These are phyloP conservation scores for Patellaria atrata DNA, from an alignment of 495 filamentous ascomycete genomes.

Conservation along the genomic window DNA sequence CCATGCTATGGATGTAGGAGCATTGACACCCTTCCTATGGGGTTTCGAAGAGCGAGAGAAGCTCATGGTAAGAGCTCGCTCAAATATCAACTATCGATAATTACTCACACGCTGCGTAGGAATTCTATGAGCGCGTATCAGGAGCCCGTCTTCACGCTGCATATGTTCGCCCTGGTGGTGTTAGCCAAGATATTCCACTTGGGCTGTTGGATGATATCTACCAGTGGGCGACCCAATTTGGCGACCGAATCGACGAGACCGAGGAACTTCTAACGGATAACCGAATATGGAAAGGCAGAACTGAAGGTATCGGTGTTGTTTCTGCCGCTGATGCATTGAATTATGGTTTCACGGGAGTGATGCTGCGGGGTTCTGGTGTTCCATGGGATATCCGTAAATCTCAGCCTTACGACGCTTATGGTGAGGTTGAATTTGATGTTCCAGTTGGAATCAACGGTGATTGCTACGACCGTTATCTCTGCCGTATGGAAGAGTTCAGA, in stretches of 20 bases:
- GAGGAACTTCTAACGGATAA: constrained; percentile 98
- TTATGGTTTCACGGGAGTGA: constrained; percentile 91
- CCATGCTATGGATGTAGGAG: constrained; percentile 99
- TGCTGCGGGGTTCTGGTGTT: constrained; percentile 94
- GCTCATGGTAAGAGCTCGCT: constrained; percentile 54
- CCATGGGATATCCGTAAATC: constrained; percentile 96
- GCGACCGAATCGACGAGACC: constrained; percentile 97
- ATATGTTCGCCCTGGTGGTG: constrained; percentile 95
- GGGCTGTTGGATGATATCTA: constrained; percentile 98
- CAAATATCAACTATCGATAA: constrained; percentile 2
- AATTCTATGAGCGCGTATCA: constrained; percentile 99
- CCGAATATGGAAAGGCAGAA: constrained; percentile 94
- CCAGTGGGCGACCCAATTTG: constrained; percentile 99
- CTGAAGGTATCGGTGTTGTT: constrained; percentile 83
- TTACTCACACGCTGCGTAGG: constrained; percentile 36
- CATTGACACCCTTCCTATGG: constrained; percentile 97
- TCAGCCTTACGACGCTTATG: constrained; percentile 94
- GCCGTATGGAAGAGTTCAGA: constrained; percentile 99
- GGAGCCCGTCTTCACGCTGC: constrained; percentile 96
- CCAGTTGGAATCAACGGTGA: constrained; percentile 94
- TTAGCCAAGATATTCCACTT: constrained; percentile 85
- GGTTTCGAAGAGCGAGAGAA: constrained; percentile 99
- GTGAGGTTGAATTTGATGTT: constrained; percentile 94
- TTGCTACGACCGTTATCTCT: constrained; percentile 98
- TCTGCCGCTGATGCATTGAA: constrained; percentile 84